Base-by-base conservation (phyloP, 2,329 filamentous ascomycete species). In the Tolypocladium album region DNA sequence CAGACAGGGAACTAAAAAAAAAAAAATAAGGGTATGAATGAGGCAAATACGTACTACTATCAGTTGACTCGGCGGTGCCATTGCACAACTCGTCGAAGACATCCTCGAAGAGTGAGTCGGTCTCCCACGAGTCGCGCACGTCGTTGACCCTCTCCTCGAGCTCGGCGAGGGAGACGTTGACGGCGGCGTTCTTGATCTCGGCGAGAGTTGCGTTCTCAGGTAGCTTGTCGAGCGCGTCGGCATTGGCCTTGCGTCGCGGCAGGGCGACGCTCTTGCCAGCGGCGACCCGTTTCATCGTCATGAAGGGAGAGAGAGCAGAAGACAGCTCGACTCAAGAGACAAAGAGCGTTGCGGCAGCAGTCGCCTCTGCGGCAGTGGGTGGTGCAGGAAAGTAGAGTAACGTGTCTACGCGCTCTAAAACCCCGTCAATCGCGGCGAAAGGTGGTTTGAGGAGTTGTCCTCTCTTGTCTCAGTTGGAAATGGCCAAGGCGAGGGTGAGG, bases 101-200 rank as follows among this genome's bases (percentile, higher is more conserved):
- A 66, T 88, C 85, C 63, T 84, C 84, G 62, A 85, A 85, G 2
- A 88, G 72, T 34, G 84, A 88, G 64, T 87, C 82, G 7, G 80
- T 82, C 66, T 87, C 85, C 84, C 84, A 87, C 15, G 79, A 79
- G 57, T 83, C 81, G 60, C 74, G 74, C 5, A 78, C 75, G 61
- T 82, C 80, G 38, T 77, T 77, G 64, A 82, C 76, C 65, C 78
- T 75, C 63, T 81, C 78, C 63, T 82, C 80, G 12, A 82, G 73
- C 61, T 82, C 80, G 50, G 72, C 69, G 27, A 74, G 70, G 38
- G 72, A 72, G 36, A 72, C 72, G 53, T 69, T 69, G 62, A 70
- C 72, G 55, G 71, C 70, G 7, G 71, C 74, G 13, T 68, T 66
- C 59, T 74, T 70, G 61, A 76, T 66, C 55, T 76, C 70, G 2